Evolutionary conservation across 2,329 filamentous ascomycete genomes (phyloP).

Genomic region (Fusarium succisae): DNA sequence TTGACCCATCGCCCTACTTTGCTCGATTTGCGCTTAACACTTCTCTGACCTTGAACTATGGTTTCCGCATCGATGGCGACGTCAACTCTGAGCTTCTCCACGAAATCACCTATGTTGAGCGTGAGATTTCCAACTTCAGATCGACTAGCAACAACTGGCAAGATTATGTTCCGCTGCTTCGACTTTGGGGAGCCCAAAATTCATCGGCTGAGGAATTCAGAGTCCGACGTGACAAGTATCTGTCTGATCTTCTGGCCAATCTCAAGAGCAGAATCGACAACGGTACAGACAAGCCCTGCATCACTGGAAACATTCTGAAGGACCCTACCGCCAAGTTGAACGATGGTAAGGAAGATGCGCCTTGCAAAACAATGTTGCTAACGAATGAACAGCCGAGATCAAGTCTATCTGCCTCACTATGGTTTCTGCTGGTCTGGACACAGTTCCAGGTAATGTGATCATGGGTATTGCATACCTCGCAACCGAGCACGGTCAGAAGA

Average conservation of each 20-base stretch:
- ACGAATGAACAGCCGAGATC: conserved; percentile 68
- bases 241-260: conserved; percentile 72
- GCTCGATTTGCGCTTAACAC: conserved; percentile 82
- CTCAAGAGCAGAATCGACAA: conserved; percentile 52
- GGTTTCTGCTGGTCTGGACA: conserved; percentile 84
- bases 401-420: conserved; percentile 85
- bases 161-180: conserved; percentile 81
- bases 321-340: conserved; percentile 55
- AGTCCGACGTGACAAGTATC: conserved; percentile 72
- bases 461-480: conserved; percentile 82
- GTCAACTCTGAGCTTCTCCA: conserved; percentile 72
- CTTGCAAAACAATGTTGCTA: background rate
- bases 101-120: conserved; percentile 80
- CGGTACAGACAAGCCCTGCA: conserved; percentile 54
- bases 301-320: conserved; percentile 64
- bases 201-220: conserved; percentile 72
- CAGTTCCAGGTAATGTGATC: conserved; percentile 80
- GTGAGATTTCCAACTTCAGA: conserved; percentile 78
- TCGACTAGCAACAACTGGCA: conserved; percentile 86
- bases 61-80: conserved; percentile 76
- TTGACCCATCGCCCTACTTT: conserved; percentile 79
- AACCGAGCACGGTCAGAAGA: conserved; percentile 71
- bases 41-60: conserved; percentile 81
- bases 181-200: conserved; percentile 70
- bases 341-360: conserved; percentile 37